These are phyloP conservation scores for Hypoxylon fuscum DNA, from an alignment of 495 filamentous ascomycete genomes.

Conservation along the genomic window DNA sequence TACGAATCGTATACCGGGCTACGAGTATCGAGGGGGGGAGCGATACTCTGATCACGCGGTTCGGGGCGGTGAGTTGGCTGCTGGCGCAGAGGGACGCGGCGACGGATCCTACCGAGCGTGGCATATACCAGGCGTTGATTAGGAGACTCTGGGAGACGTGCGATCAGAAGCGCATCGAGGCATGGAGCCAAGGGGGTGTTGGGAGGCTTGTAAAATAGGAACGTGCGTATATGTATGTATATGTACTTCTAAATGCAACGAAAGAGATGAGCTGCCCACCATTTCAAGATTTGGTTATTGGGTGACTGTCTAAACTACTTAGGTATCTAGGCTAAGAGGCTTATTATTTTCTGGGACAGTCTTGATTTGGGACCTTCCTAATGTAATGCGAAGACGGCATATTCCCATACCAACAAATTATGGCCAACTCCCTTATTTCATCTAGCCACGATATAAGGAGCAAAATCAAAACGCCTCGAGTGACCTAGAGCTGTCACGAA, in stretches of 20 bases:
- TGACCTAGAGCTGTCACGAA: too few species aligned
- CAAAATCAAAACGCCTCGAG: too few species aligned
- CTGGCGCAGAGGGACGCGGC: conserved; percentile 60
- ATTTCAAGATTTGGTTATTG: neutral
- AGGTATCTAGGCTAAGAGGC: too few species aligned
- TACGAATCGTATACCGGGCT: conserved; percentile 77
- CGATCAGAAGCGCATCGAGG: conserved; percentile 70
- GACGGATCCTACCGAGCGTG: conserved; percentile 53
- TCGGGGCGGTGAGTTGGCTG: conserved; percentile 84
- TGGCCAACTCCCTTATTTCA: too few species aligned
- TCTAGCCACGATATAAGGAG: too few species aligned
- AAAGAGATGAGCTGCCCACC: neutral
- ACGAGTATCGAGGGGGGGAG: conserved; percentile 79
- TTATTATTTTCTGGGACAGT: too few species aligned
- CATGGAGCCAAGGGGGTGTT: conserved; percentile 70
- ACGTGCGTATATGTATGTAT: neutral
- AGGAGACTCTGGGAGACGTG: conserved; percentile 72
- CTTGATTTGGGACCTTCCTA: too few species aligned
- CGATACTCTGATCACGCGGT: conserved; percentile 84
- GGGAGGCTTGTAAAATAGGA: conserved; percentile 21
- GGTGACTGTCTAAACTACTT: too few species aligned
- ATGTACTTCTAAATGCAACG: neutral
- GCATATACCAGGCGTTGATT: conserved; percentile 65
- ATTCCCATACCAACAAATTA: too few species aligned
- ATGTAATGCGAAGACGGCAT: too few species aligned